phyloP scores from a whole-genome alignment of 192 early-diverging fungal species.

The Gigaspora rosea region DNA sequence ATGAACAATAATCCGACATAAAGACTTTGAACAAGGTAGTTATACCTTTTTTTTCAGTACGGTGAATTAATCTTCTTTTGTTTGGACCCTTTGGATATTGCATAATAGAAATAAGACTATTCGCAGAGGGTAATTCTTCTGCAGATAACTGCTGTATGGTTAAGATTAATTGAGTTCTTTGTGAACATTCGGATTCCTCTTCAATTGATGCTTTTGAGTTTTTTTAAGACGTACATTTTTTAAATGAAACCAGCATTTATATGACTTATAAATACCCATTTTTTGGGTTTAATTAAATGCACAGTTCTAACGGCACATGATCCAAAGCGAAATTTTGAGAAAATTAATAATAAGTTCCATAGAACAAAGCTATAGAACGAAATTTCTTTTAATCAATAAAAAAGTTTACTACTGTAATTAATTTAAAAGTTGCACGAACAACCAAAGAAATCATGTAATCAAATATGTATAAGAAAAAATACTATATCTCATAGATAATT shows the following conservation, averaged over 20 bases:
- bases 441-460: no score
- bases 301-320: background rate
- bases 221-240: background rate
- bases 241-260: background rate
- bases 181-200: background rate
- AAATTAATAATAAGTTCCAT: background rate
- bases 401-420: no score
- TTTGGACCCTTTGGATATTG: background rate
- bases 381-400: no score
- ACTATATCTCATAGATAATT: no score
- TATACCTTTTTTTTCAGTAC: background rate
- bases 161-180: background rate
- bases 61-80: background rate
- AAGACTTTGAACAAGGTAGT: constrained; percentile 3
- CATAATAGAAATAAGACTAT: background rate
- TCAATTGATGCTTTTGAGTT: background rate
- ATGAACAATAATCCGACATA: background rate
- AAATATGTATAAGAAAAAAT: no score
- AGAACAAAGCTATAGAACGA: background rate
- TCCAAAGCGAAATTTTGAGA: background rate
- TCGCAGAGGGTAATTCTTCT: background rate
- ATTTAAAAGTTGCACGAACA: no score
- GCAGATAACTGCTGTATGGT: background rate
- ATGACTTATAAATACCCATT: constrained; percentile 13
- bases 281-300: constrained; percentile 11